Evolutionary conservation across 2,329 filamentous ascomycete species (phyloP).

Genomic region (Arthroderma uncinatum): DNA sequence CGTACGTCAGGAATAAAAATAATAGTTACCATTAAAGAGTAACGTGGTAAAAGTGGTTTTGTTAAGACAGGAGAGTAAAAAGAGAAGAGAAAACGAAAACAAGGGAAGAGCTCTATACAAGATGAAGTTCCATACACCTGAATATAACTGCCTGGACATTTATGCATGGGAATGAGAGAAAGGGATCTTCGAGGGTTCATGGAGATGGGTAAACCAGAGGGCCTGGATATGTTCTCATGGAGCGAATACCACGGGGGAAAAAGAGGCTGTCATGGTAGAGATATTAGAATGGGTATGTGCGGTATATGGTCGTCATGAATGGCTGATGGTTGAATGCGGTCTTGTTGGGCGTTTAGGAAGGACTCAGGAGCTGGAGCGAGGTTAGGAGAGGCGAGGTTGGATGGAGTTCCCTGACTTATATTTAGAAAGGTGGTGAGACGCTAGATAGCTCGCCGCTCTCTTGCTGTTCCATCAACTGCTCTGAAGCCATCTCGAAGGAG

Average conservation of each 20-base stretch:
- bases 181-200: not conserved
- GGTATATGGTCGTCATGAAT: not conserved
- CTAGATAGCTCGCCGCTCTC: constrained; percentile 41
- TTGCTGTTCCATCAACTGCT: constrained; percentile 80
- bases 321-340: not conserved
- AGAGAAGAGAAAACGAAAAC: not conserved
- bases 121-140: constrained; percentile 4
- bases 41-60: not conserved
- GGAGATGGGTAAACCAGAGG: not conserved
- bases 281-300: not conserved
- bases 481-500: constrained; percentile 73
- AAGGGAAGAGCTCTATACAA: constrained; percentile 3
- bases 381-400: not conserved
- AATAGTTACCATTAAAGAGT: constrained; percentile 1
- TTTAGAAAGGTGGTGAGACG: constrained; percentile 41
- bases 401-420: not conserved
- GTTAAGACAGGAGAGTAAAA: constrained; percentile 5
- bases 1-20: not conserved
- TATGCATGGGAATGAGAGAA: not conserved
- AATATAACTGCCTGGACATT: constrained; percentile 3
- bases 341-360: not conserved
- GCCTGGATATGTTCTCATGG: not conserved
- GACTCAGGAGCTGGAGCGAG: not conserved
- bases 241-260: not conserved
- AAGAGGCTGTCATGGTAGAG: not conserved